Base-by-base conservation (phyloP, 73 alveolate genomes). In the Paramecium caudatum region DNA sequence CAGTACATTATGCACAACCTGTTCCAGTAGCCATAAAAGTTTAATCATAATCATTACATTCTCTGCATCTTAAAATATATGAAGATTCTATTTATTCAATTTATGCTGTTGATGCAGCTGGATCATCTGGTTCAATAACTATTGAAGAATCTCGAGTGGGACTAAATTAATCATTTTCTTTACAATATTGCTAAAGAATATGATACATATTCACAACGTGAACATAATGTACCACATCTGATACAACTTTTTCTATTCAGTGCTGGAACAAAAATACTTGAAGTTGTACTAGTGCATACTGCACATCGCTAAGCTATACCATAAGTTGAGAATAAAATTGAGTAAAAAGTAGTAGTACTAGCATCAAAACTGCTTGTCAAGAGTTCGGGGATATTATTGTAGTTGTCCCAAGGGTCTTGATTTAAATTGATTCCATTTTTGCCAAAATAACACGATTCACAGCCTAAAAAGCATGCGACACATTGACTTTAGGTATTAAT, bases 381-480 rank as follows among this genome's bases (percentile, higher is more conserved):
- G 1, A 68, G 33, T 4, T 25, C 9, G 10, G 13, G 15, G 34
- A 32, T 3, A 17, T 68, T 68, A 32, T 37, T 34, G 15, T 30
- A 68, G 27, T 37, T 49, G 21, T 32, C 50, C 84, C 84, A 68
- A 10, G 84, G 50, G 25, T 68, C 21, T 34, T 37, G 34, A 37
- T 68, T 68, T 8, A 68, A 49, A 32, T 68, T 68, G 2, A 30
- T 34, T n/a, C 33, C 32, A n/a, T 32, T 30, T 4, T 34, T 68
- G 9, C 84, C 84, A 37, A 34, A 68, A 68, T 34, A 12, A 68
- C 84, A 68, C 1, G 33, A 5, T 32, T 68, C 84, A 30, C 84
- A 68, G 8, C 84, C 84, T 34, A 49, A 25, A 34, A 68, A 68
- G 19, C 84, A 68, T 32, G 84, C 61, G 25, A 34, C 16, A 68